phyloP scores from a whole-genome alignment of 2,329 filamentous ascomycete genomes.

The Penicillium sp. region DNA sequence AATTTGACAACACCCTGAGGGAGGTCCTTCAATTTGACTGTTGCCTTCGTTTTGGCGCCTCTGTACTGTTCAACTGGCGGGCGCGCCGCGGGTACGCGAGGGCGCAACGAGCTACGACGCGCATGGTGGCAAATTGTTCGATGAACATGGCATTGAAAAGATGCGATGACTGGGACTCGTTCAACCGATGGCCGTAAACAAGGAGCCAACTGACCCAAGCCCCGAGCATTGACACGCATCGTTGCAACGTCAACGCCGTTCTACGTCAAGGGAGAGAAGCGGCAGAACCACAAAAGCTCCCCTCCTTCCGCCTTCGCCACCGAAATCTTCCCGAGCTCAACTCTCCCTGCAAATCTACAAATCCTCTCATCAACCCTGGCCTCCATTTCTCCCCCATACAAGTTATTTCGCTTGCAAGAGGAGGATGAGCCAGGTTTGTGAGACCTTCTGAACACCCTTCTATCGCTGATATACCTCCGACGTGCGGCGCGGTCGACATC shows the following conservation, averaged over 20 bases:
- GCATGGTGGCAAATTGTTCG: slow-evolving; percentile 42
- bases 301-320: slow-evolving; percentile 45
- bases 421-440: slow-evolving; percentile 49
- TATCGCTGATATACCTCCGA: slow-evolving; percentile 31
- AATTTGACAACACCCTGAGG: slow-evolving; percentile 62
- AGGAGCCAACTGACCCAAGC: slow-evolving; percentile 22
- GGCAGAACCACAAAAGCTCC: slow-evolving; percentile 32
- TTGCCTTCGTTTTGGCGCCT: slow-evolving; percentile 47
- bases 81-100: slow-evolving; percentile 24
- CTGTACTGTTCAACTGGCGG: slow-evolving; percentile 29
- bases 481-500: slow-evolving; percentile 42
- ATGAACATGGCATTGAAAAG: slow-evolving; percentile 32
- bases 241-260: slow-evolving; percentile 22
- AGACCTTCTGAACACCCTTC: slow-evolving; percentile 32
- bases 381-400: slow-evolving; percentile 35
- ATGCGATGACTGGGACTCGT: background rate
- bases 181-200: slow-evolving; percentile 5
- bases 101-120: slow-evolving; percentile 29
- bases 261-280: slow-evolving; percentile 8
- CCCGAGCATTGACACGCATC: slow-evolving; percentile 36
- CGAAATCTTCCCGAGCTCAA: slow-evolving; percentile 44
- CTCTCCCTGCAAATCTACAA: slow-evolving; percentile 31
- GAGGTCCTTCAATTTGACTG: slow-evolving; percentile 55
- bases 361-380: slow-evolving; percentile 34
- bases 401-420: slow-evolving; percentile 38